Conservation (phyloP, 352 stramenopile species). For the Globisporangium cylindrosporum region DNA sequence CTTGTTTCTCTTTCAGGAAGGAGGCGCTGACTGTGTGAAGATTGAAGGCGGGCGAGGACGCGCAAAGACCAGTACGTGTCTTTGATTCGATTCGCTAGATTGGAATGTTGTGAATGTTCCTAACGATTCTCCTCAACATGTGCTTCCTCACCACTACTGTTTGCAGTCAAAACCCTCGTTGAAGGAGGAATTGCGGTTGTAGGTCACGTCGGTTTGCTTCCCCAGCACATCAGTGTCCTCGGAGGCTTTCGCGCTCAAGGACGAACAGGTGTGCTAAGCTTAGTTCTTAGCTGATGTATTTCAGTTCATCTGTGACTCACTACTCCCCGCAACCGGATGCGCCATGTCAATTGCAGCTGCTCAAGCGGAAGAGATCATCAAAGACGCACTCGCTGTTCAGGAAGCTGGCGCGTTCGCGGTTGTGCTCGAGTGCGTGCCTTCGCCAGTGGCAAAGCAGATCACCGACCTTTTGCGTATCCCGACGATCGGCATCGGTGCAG, state of each 20-base stretch:
- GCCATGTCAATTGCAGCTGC: slow-evolving; percentile 28
- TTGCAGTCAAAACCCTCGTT: slow-evolving; percentile 65
- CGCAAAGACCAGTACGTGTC: slow-evolving; percentile 55
- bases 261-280: slow-evolving; percentile 75
- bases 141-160: slow-evolving; percentile 13
- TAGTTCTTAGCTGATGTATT: background rate
- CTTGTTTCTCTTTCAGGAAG: slow-evolving; percentile 75
- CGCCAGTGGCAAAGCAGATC: slow-evolving; percentile 90
- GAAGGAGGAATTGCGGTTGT: slow-evolving; percentile 94
- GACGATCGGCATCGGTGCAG: slow-evolving; percentile 98
- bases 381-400: slow-evolving; percentile 95
- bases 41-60: slow-evolving; percentile 94
- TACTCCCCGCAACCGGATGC: background rate
- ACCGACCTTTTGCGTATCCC: slow-evolving; percentile 96
- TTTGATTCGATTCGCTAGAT: background rate
- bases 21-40: slow-evolving; percentile 97
- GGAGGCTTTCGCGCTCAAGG: slow-evolving; percentile 97
- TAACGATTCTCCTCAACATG: background rate
- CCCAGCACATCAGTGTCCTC: slow-evolving; percentile 94
- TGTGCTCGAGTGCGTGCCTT: slow-evolving; percentile 81
- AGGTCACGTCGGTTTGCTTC: slow-evolving; percentile 97
- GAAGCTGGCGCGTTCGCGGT: slow-evolving; percentile 96
- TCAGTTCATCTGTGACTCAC: background rate
- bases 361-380: slow-evolving; percentile 91
- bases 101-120: background rate